These are phyloP conservation scores for Aspergillus uvarum DNA, from an alignment of 2,329 filamentous ascomycete species.

Conservation along the genomic window DNA sequence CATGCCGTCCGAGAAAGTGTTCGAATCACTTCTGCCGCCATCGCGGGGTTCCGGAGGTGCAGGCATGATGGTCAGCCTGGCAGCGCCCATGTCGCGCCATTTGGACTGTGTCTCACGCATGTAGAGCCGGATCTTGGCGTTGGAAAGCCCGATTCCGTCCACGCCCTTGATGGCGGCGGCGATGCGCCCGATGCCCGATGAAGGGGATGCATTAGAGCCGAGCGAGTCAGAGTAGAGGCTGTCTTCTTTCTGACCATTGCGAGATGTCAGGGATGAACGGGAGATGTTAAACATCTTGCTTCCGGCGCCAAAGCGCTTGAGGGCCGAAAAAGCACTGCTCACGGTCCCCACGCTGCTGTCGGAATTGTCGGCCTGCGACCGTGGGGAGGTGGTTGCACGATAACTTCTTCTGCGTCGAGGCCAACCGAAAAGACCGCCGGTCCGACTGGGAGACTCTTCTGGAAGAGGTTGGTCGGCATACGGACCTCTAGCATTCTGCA, in stretches of 20 bases:
- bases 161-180: slow-evolving; percentile 50
- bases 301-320: slow-evolving; percentile 71
- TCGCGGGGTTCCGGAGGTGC: slow-evolving; percentile 38
- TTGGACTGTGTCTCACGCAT: slow-evolving; percentile 71
- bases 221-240: slow-evolving; percentile 62
- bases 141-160: slow-evolving; percentile 64
- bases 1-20: slow-evolving; percentile 14
- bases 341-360: slow-evolving; percentile 74
- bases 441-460: slow-evolving; percentile 48
- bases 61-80: slow-evolving; percentile 76
- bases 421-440: slow-evolving; percentile 49
- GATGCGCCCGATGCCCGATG: slow-evolving; percentile 57
- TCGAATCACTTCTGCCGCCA: slow-evolving; percentile 18
- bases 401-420: slow-evolving; percentile 56
- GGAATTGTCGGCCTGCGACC: slow-evolving; percentile 61
- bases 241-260: slow-evolving; percentile 48
- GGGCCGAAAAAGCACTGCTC: slow-evolving; percentile 73
- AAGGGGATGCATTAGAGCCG: slow-evolving; percentile 49
- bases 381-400: slow-evolving; percentile 56
- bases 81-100: slow-evolving; percentile 90
- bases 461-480: slow-evolving; percentile 55
- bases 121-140: slow-evolving; percentile 84
- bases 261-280: slow-evolving; percentile 68
- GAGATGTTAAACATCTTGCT: slow-evolving; percentile 79
- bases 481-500: slow-evolving; percentile 68